phyloP scores from a whole-genome alignment of 805 yeast genomes.

The Ogataea angusta region DNA sequence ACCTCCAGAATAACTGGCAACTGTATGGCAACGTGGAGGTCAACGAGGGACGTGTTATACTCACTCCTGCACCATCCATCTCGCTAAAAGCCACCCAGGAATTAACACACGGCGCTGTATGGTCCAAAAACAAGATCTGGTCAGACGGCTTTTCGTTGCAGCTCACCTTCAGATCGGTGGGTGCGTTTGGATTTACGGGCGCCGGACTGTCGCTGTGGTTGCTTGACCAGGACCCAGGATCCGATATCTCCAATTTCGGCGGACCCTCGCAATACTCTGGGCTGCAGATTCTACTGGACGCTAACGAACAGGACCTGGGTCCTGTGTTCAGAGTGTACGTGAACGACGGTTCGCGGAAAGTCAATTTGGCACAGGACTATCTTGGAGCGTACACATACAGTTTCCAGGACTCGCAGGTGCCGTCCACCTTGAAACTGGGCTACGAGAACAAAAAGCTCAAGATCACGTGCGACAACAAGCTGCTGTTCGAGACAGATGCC shows the following conservation, averaged over 20 bases:
- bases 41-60: conserved; percentile 50
- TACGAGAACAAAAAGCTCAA: conserved; percentile 47
- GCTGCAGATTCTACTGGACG: conserved; percentile 56
- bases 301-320: conserved; percentile 41
- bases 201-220: conserved; percentile 64
- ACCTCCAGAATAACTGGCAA: conserved; percentile 46
- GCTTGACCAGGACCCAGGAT: conserved; percentile 31
- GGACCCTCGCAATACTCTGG: conserved; percentile 65
- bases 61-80: conserved; percentile 42
- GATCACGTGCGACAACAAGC: conserved; percentile 68
- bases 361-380: conserved; percentile 24
- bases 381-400: conserved; percentile 34
- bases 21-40: conserved; percentile 37
- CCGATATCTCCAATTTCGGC: conserved; percentile 40
- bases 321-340: conserved; percentile 55
- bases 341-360: conserved; percentile 52
- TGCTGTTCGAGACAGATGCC: conserved; percentile 64
- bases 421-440: conserved; percentile 63
- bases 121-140: conserved; percentile 35
- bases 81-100: conserved; percentile 24
- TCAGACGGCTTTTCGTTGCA: conserved; percentile 47
- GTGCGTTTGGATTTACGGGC: conserved; percentile 43
- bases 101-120: conserved; percentile 41
- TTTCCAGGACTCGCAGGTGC: conserved; percentile 68
- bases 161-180: conserved; percentile 59